Evolutionary conservation across 1,139 yeast genomes (phyloP), one percentile per base, ranked within the genome.

Genomic region (Protomyces lactucae-debilis): DNA sequence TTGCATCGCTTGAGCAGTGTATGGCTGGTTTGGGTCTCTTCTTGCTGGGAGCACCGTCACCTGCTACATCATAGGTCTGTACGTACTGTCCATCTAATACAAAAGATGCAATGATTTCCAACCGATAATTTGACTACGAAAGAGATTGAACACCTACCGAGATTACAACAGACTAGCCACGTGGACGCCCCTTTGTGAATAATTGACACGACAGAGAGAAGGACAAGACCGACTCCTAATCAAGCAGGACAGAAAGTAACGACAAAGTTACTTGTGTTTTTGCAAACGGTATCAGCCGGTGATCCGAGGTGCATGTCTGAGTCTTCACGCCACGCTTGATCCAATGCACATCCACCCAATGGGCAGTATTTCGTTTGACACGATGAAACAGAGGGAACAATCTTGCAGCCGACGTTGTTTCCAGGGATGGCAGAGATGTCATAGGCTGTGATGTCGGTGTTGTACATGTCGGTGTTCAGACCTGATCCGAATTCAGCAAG

Each of bases 361-460:
- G 63, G 63, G 53, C 63, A 59, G 45, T 43, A 40, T 35, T 59
- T 59, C 12, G 63, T 59, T 52, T 52, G 52, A 16, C 63, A 59
- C 36, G 63, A 52, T 23, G 63, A 52, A 2, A 36, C 35, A 9
- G 63, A 59, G 14, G 63, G 63, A n/a, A 59, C 63, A 32, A 59
- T 59, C 57, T 59, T 52, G 45, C 43, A 55, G 35, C 63, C 63
- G 53, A 35, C 28, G n/a, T 59, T 59, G 63, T 59, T 59, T 6
- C 63, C 63, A n/a, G 63, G 63, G 25, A 59, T 59, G 46, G 57
- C 63, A 23, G 63, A 59, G 57, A 59, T 59, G 57, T 59, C 63
- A 43, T 59, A 59, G 35, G 63, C 63, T 14, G 63, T 59, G 57
- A 59, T 59, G 35, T 51, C 63, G 45, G 63, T 59, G 57, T 59